Evolutionary conservation across 148 eudicot species (phyloP).

Genomic region (Gaultheria prostrata): DNA sequence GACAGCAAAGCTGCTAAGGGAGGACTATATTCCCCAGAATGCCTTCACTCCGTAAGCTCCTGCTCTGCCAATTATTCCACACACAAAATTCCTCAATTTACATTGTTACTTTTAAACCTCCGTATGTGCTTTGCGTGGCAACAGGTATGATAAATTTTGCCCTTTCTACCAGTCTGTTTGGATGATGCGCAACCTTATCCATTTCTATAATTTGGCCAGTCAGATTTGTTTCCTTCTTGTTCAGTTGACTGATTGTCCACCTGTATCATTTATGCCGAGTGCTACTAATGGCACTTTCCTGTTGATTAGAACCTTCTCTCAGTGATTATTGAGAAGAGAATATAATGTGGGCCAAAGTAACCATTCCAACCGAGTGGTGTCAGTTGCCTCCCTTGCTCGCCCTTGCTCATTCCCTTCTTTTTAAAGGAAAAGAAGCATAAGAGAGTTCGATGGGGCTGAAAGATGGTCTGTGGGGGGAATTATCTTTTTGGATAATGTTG

Average conservation of each 20-base stretch:
- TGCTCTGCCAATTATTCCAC: not conserved
- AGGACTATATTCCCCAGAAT: slow-evolving; percentile 98
- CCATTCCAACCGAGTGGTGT: too few species aligned
- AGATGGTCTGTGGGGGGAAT: too few species aligned
- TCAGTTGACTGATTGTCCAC: slow-evolving; percentile 4
- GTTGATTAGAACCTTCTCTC: not conserved
- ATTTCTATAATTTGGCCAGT: slow-evolving; percentile 92
- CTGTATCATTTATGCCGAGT: not conserved
- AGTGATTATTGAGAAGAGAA: too few species aligned
- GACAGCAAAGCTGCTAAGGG: slow-evolving; percentile 95
- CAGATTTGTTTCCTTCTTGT: slow-evolving; percentile 49
- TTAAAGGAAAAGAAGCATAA: too few species aligned
- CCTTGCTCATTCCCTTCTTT: too few species aligned
- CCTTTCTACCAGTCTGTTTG: slow-evolving; percentile 98
- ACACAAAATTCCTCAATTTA: not conserved
- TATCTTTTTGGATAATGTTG: too few species aligned
- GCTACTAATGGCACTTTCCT: not conserved
- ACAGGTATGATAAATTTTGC: slow-evolving; percentile 94
- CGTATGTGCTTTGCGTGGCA: not conserved
- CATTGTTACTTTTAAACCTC: slow-evolving; percentile 3
- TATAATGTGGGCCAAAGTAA: too few species aligned
- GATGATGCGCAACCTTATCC: slow-evolving; percentile 99
- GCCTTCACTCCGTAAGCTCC: slow-evolving; percentile 88
- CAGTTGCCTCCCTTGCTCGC: too few species aligned
- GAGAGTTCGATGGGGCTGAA: too few species aligned